Base-by-base conservation (phyloP, 495 filamentous ascomycete species). In the Halenospora varia region DNA sequence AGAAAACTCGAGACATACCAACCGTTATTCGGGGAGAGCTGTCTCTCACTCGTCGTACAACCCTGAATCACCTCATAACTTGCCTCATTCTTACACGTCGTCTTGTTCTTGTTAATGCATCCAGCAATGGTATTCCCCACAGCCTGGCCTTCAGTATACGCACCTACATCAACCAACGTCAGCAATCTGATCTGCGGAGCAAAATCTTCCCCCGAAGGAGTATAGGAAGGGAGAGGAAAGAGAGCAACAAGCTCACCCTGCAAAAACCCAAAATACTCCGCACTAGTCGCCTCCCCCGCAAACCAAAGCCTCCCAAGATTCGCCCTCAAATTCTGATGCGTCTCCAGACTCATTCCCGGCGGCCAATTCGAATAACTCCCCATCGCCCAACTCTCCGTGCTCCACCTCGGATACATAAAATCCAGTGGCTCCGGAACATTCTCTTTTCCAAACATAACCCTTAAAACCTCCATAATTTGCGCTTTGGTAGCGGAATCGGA, bases 301-400 rank as follows among this genome's bases (percentile, higher is more conserved):
- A 89, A 91, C 71, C 77, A 89, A 18, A 91, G 65, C 2, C 81
- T 68, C 51, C 77, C 80, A 10, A 58, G 3, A 61, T 88, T 87
- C n/a, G 86, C 85, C 1, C 86, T 76, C 47, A 90, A 74, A 56
- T 89, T 89, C 66, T 90, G 82, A 64, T 91, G 88, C 69, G 76
- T 82, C 61, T 88, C 81, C 1, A 88, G 73, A 2, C 79, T 85
- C 24, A 81, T 82, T 2, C 82, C 82, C 0, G 79, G 69, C 0
- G 88, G 87, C 87, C 86, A 90, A 63, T 90, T 90, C 17, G 82
- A 84, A 67, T 90, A 92, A 50, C 78, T 83, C 3, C 88, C 88
- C 47, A 80, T 82, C 1, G 87, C 75, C 82, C 88, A 88, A 15
- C 83, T 80, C 60, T 80, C 77, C 0, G 68, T 71, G 29, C 76